phyloP scores from a whole-genome alignment of 805 yeast species.

The Pichia membranifaciens region DNA sequence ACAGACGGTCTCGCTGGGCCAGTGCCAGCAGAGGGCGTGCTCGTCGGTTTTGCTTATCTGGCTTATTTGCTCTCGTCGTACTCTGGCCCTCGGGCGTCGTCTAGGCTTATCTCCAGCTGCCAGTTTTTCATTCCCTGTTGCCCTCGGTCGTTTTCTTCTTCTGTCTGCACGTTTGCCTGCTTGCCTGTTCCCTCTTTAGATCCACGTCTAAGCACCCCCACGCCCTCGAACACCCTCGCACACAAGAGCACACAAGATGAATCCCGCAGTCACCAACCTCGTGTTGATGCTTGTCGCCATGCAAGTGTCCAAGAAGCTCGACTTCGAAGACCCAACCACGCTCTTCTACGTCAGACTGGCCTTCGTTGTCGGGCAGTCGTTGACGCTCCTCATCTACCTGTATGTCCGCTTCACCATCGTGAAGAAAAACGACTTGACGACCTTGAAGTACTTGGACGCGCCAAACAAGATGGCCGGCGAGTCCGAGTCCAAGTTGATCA shows the following conservation, averaged over 20 bases:
- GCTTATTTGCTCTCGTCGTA: too few relatives aligned
- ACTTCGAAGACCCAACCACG: constrained; percentile 76
- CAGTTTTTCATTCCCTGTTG: too few relatives aligned
- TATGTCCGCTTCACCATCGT: constrained; percentile 54
- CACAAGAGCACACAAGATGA: constrained; percentile 40
- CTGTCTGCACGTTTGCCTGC: too few relatives aligned
- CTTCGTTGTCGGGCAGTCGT: constrained; percentile 59
- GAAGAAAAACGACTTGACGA: constrained; percentile 82
- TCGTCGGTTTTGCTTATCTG: too few relatives aligned
- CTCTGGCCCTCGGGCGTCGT: too few relatives aligned
- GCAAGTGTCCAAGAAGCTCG: constrained; percentile 86
- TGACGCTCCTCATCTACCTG: constrained; percentile 63
- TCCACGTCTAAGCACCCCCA: not conserved
- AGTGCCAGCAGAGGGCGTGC: too few relatives aligned
- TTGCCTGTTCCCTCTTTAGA: too few relatives aligned
- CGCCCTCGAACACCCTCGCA: not conserved
- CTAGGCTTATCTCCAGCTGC: too few relatives aligned
- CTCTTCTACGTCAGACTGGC: constrained; percentile 69
- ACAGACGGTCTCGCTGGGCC: too few relatives aligned
- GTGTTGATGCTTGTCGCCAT: constrained; percentile 92
- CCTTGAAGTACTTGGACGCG: constrained; percentile 85
- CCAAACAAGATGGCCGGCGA: constrained; percentile 75
- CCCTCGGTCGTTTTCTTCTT: too few relatives aligned
- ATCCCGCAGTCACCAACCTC: constrained; percentile 82
- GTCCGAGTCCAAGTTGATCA: constrained; percentile 65